These are phyloP conservation scores for Albugo laibachii DNA, from an alignment of 352 stramenopile genomes.

Conservation along the genomic window DNA sequence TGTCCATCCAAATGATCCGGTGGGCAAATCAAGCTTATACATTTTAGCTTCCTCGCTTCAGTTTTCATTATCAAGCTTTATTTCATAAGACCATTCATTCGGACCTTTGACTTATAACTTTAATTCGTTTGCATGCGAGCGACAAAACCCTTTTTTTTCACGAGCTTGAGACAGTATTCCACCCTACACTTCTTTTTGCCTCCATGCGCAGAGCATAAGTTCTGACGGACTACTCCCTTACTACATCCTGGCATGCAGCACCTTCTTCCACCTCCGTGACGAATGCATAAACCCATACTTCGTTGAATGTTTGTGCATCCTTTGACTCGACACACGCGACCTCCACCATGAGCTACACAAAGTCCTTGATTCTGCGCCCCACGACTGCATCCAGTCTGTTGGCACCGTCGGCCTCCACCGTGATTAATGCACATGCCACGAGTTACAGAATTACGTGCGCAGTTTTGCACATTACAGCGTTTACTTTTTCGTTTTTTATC, in stretches of 20 bases:
- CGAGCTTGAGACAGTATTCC: constrained; percentile 63
- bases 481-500: not conserved
- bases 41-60: not conserved
- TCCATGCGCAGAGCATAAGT: constrained; percentile 71
- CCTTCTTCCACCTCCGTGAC: constrained; percentile 27
- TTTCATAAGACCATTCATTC: too few relatives aligned
- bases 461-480: constrained; percentile 5
- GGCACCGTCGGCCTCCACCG: constrained; percentile 52
- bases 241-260: constrained; percentile 52
- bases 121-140: constrained; percentile 36
- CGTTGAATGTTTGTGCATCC: constrained; percentile 75
- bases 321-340: constrained; percentile 53
- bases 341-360: constrained; percentile 65
- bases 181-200: constrained; percentile 70
- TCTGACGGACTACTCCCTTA: constrained; percentile 71
- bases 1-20: not conserved
- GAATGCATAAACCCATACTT: constrained; percentile 62
- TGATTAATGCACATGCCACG: constrained; percentile 67
- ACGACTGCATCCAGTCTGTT: constrained; percentile 65
- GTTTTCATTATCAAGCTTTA: too few relatives aligned
- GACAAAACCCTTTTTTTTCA: constrained; percentile 68
- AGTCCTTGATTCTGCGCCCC: constrained; percentile 63
- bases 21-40: not conserved
- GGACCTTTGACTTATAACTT: too few relatives aligned
- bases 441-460: constrained; percentile 56